A percentile compares a stretch with the other conserved stretches of the same genome.
These are phyloP conservation scores for Erythrophleum ivorense DNA, from an alignment of 331 rosid genomes.

Conservation along the genomic window DNA sequence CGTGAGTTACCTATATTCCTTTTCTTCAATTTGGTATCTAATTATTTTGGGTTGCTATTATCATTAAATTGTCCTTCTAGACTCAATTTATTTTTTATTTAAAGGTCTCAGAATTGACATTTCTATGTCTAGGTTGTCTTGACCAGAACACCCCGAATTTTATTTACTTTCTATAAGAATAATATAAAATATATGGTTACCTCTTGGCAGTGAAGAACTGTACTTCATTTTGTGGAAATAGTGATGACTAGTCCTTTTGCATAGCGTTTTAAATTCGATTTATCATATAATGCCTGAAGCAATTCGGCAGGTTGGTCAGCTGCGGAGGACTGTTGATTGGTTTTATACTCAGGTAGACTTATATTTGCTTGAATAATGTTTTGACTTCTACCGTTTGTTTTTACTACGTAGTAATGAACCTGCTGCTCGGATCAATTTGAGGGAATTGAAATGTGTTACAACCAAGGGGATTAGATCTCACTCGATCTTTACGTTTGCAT, in stretches of 20 bases:
- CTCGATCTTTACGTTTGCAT: constrained; percentile 6
- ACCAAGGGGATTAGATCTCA: background rate
- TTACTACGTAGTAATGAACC: background rate
- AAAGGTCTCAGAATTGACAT: background rate
- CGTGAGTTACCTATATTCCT: constrained; percentile 49
- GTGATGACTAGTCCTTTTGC: background rate
- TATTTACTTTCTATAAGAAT: background rate
- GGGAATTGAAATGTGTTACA: constrained; percentile 6
- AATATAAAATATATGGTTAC: background rate
- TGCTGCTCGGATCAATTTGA: background rate
- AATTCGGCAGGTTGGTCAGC: constrained; percentile 76
- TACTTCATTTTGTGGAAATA: background rate
- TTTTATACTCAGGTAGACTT: constrained; percentile 65
- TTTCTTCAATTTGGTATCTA: constrained; percentile 17
- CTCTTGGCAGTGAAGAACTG: too few relatives aligned
- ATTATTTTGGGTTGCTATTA: background rate
- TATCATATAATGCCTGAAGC: constrained; percentile 31
- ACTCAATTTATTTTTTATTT: background rate
- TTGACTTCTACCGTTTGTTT: background rate
- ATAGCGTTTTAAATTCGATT: background rate
- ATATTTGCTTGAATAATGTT: background rate
- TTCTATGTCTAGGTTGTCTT: background rate
- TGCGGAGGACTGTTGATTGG: constrained; percentile 85
- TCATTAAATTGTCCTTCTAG: background rate
- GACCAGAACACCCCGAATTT: background rate